Evolutionary conservation across 108 stramenopile genomes (phyloP).

Genomic region (Cyclotella baltica): DNA sequence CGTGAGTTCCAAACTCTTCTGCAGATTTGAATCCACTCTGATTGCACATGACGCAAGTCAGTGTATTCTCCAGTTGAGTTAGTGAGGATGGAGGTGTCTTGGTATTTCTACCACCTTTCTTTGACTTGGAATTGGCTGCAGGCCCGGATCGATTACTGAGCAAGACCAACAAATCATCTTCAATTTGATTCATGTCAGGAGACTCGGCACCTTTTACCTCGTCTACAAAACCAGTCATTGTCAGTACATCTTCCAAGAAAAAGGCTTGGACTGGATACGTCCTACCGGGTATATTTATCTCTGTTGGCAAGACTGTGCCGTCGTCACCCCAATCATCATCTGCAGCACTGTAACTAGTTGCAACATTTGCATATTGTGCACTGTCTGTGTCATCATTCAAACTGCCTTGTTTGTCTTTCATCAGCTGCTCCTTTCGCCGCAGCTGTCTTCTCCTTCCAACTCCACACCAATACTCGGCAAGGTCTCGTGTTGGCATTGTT

Average conservation of each 20-base stretch:
- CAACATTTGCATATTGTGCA: not conserved
- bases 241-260: constrained; percentile 79
- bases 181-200: constrained; percentile 54
- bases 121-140: constrained; percentile 5
- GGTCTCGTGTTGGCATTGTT: constrained; percentile 67
- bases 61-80: constrained; percentile 19
- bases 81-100: not conserved
- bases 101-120: constrained; percentile 2
- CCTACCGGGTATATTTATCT: constrained; percentile 81
- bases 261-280: constrained; percentile 84
- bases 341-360: not conserved
- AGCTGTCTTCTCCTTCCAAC: constrained; percentile 31
- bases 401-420: not conserved
- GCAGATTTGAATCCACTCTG: constrained; percentile 52
- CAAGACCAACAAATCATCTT: constrained; percentile 54
- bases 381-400: not conserved
- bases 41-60: constrained; percentile 68
- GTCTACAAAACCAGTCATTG: constrained; percentile 66
- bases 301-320: constrained; percentile 52
- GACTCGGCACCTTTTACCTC: constrained; percentile 33
- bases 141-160: constrained; percentile 4
- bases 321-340: constrained; percentile 36
- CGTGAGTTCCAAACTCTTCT: constrained; percentile 69
- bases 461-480: constrained; percentile 68
- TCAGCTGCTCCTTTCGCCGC: constrained; percentile 3